Evolutionary conservation across 2,329 filamentous ascomycete genomes (phyloP), one percentile per base, ranked within the genome.

Genomic region (Ascochyta pisi): DNA sequence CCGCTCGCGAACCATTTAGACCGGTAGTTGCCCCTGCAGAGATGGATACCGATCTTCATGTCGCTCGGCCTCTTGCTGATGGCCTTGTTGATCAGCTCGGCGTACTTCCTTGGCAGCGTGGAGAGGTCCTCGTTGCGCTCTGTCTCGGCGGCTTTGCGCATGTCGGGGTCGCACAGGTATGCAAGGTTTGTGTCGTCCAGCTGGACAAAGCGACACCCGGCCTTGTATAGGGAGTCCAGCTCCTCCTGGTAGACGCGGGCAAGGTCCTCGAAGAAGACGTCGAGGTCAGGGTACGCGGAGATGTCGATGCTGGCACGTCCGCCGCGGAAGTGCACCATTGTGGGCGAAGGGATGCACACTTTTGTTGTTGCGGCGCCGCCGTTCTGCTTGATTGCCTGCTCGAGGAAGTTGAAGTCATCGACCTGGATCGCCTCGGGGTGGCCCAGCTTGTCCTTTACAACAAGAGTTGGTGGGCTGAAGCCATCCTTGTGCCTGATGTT

Each of bases 241-340:
- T 85, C 83, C 68, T 81, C 78, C 70, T 84, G 83, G 72, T 82
- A 85, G 5, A 82, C 83, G 48, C 76, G 74, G 9, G 82, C 82
- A 10, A 85, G 75, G 64, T 85, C 83, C 16, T 79, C 81, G 70
- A 84, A 85, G 75, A 84, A 84, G 24, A 77, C 73, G 43, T 85
- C 83, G 9, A 85, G 76, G 16, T 79, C 78, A 6, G 83, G 83
- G 69, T 85, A 85, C 8, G 82, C 81, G 39, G 74, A 73, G 64
- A 78, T 76, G 66, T 81, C 78, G 68, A 85, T 85, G 63, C 77
- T 77, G 22, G 83, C 81, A 29, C 83, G 77, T 10, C 79, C 81
- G 57, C 82, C 82, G 54, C 83, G 81, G 78, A 86, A 85, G 68
- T 85, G 83, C 46, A 85, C 79, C 83, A 85, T 85, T n/a, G 83